Evolutionary conservation across 768 basidiomycete species (phyloP), one percentile per base, ranked within the genome.

Genomic region (Tricholoma matsutake): DNA sequence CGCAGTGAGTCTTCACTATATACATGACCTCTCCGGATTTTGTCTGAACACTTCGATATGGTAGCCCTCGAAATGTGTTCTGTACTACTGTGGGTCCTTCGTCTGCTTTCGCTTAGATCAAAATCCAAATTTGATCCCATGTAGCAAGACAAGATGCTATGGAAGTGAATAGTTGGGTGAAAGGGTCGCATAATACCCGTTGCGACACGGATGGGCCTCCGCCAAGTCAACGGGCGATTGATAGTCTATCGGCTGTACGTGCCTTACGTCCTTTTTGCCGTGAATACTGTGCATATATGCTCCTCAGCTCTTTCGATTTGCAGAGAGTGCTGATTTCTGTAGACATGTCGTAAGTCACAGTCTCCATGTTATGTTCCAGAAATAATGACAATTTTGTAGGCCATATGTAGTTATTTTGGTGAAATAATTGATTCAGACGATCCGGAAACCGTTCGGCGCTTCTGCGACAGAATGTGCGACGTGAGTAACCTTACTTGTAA

Each of bases 381-480:
- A 45, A 3, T n/a, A 43, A 10, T 51, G 37, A 32, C 18, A n/a
- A 29, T 47, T 54, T 45, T 9, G 51, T 55, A 93, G 89, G 78
- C 81, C 1, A 87, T 94, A 60, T 93, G 92, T 67, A 84, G 83
- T 51, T 92, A 91, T 69, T 94, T 94, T 64, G 92, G 89, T 1
- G 92, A 94, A 72, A 62, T 66, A 0, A 82, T 92, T 37, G 80
- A 89, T 63, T 66, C 73, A 6, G 71, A 67, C 10, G 79, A 88
- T 63, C 64, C 75, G 8, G 77, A 75, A 6, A 60, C 77, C 10
- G 70, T 81, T 56, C 79, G 78, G 58, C 67, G 67, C 4, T 85
- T 89, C 64, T 94, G 92, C 65, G 72, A 87, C 56, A 76, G 79
- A 52, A 93, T 92, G 90, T 94, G 92, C 66, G 92, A 94, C 69